A percentile compares a stretch with the other conserved stretches of the same genome.
These are phyloP conservation scores for Lactarius pseudohatsudake DNA, from an alignment of 768 basidiomycete species.

Conservation along the genomic window DNA sequence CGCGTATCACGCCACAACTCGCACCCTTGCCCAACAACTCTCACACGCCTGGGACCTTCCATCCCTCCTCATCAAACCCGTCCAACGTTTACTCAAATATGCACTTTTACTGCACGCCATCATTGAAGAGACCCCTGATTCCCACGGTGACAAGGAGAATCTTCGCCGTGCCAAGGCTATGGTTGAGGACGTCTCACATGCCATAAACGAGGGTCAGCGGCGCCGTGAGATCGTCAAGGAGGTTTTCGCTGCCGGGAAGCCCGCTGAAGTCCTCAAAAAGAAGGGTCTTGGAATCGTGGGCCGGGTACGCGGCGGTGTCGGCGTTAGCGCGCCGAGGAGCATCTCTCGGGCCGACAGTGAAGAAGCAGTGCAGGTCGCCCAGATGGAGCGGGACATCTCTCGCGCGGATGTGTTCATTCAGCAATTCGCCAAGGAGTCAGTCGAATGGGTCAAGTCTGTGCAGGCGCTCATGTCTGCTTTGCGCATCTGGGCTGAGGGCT, in stretches of 20 bases:
- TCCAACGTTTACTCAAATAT: constrained; percentile 95
- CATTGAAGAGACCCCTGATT: constrained; percentile 69
- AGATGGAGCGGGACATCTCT: constrained; percentile 24
- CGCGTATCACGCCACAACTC: constrained; percentile 66
- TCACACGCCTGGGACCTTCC: constrained; percentile 92
- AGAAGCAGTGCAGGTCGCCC: constrained; percentile 22
- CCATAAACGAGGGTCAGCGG: constrained; percentile 76
- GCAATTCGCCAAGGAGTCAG: constrained; percentile 23
- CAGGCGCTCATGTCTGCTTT: constrained; percentile 13
- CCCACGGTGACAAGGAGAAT: constrained; percentile 63
- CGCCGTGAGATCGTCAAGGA: constrained; percentile 78
- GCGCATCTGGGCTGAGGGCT: constrained; percentile 26
- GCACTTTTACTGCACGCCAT: constrained; percentile 79
- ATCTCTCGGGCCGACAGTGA: constrained; percentile 44
- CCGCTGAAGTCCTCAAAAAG: constrained; percentile 34
- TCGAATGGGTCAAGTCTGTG: constrained; percentile 26
- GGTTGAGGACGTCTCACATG: constrained; percentile 72
- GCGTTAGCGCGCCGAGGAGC: constrained; percentile 53
- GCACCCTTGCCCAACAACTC: constrained; percentile 62
- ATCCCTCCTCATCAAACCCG: constrained; percentile 94
- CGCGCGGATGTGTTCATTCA: constrained; percentile 20
- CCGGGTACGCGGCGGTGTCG: constrained; percentile 62
- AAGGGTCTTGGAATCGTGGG: constrained; percentile 47
- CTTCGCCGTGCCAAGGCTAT: constrained; percentile 51
- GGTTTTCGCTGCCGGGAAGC: constrained; percentile 46